Evolutionary conservation across 2,329 filamentous ascomycete species (phyloP).

Genomic region (Hymenoscyphus linearis): DNA sequence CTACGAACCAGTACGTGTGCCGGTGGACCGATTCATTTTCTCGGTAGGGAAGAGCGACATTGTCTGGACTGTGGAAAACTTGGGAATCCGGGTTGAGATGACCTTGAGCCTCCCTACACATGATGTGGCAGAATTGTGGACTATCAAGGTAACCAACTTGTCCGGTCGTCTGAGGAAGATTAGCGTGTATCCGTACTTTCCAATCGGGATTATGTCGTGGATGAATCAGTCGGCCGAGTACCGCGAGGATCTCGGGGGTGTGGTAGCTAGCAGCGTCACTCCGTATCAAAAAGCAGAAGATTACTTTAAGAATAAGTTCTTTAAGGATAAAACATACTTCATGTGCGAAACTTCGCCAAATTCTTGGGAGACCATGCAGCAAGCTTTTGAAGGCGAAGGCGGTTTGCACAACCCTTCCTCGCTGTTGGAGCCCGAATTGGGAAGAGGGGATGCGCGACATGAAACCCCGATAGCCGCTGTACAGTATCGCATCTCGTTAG

Average conservation of each 20-base stretch:
- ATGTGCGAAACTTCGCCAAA: constrained; percentile 46
- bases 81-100: constrained; percentile 48
- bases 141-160: constrained; percentile 46
- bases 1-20: constrained; percentile 48
- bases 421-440: constrained; percentile 36
- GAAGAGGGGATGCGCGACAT: constrained; percentile 46
- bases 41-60: constrained; percentile 51
- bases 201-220: constrained; percentile 57
- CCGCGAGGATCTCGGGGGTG: constrained; percentile 41
- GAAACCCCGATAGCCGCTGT: constrained; percentile 50
- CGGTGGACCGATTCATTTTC: constrained; percentile 45
- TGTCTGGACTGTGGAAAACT: constrained; percentile 46
- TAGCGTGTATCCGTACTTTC: constrained; percentile 52
- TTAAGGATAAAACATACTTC: constrained; percentile 55
- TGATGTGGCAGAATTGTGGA: constrained; percentile 53
- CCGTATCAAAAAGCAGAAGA: constrained; percentile 53
- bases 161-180: constrained; percentile 41
- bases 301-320: constrained; percentile 50
- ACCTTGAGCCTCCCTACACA: constrained; percentile 45
- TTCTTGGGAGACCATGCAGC: constrained; percentile 48
- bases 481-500: constrained; percentile 43
- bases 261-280: constrained; percentile 48
- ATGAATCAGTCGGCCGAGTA: constrained; percentile 55
- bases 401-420: constrained; percentile 47
- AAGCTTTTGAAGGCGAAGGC: constrained; percentile 51